Percentiles rank a stretch among this genome's conserved stretches.
Conservation (phyloP, 2,329 filamentous ascomycete genomes). For the Cladosporium sphaerospermum region DNA sequence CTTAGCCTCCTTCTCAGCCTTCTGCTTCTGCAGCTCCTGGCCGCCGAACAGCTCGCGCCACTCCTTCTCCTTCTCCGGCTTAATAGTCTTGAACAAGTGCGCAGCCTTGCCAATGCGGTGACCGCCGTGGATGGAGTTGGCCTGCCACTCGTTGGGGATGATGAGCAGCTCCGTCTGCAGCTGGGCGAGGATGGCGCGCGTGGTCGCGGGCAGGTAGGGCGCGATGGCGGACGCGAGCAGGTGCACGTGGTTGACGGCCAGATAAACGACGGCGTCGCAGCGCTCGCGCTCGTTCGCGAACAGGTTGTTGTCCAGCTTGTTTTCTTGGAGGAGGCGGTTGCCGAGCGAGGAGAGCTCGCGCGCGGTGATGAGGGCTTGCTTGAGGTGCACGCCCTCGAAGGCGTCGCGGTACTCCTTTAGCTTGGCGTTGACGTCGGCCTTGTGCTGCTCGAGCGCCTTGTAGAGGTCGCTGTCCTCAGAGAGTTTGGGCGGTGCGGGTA, state of each 20-base stretch:
- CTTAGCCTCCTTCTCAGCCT: constrained; percentile 57
- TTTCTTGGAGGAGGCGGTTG: constrained; percentile 54
- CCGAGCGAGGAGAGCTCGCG: constrained; percentile 61
- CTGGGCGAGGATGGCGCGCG: constrained; percentile 69
- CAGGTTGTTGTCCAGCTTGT: constrained; percentile 56
- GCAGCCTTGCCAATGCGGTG: constrained; percentile 76
- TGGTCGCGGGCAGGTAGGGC: constrained; percentile 80
- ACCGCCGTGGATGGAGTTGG: constrained; percentile 55
- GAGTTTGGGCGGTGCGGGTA: constrained; percentile 43
- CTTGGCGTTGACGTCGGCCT: constrained; percentile 58
- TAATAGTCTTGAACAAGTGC: constrained; percentile 78
- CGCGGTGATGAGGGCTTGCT: constrained; percentile 57
- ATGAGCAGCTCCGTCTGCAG: constrained; percentile 46
- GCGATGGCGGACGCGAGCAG: constrained; percentile 71
- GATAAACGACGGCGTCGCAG: constrained; percentile 60
- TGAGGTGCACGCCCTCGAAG: constrained; percentile 66
- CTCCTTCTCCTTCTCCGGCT: constrained; percentile 71
- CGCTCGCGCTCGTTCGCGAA: constrained; percentile 54
- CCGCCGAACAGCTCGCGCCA: constrained; percentile 74
- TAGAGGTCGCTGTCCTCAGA: constrained; percentile 20
- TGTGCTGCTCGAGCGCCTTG: constrained; percentile 33
- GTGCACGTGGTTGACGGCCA: constrained; percentile 78
- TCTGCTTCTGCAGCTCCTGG: constrained; percentile 57
- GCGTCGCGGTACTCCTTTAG: constrained; percentile 62
- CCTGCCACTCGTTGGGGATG: constrained; percentile 54